Conservation (phyloP, 768 basidiomycete species). For the Chiua virens region DNA sequence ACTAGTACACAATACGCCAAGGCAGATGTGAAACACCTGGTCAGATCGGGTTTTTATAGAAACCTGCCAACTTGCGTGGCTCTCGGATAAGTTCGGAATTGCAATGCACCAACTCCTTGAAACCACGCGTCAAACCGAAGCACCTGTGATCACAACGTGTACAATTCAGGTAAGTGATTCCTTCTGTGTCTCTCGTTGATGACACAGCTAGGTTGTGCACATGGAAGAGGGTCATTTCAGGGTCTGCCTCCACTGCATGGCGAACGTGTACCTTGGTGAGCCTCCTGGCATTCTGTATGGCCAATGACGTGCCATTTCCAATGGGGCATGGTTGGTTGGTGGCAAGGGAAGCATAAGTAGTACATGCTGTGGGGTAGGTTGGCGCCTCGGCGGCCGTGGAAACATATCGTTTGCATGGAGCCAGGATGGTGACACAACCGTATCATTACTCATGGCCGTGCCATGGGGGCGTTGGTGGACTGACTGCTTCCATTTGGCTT, state of each 20-base stretch:
- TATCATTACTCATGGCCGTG: too few species aligned
- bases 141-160: too few species aligned
- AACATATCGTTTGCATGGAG: too few species aligned
- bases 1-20: too few species aligned
- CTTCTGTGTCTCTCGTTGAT: not conserved
- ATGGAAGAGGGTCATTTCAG: not conserved
- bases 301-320: conserved; percentile 10
- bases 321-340: conserved; percentile 12
- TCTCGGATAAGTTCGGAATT: too few species aligned
- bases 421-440: too few species aligned
- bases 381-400: not conserved
- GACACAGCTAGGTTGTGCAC: conserved; percentile 6
- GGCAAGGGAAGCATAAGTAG: not conserved
- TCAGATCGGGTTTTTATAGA: not conserved
- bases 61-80: not conserved
- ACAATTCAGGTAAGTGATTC: too few species aligned
- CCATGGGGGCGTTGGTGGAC: too few species aligned
- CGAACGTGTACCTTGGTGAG: not conserved
- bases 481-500: too few species aligned
- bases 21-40: too few species aligned
- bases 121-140: too few species aligned
- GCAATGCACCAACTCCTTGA: too few species aligned
- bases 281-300: not conserved
- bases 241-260: conserved; percentile 2
- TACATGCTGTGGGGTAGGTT: conserved; percentile 4